Evolutionary conservation across 805 yeast genomes (phyloP), one percentile per base, ranked within the genome.

Genomic region (Candida ficus): DNA sequence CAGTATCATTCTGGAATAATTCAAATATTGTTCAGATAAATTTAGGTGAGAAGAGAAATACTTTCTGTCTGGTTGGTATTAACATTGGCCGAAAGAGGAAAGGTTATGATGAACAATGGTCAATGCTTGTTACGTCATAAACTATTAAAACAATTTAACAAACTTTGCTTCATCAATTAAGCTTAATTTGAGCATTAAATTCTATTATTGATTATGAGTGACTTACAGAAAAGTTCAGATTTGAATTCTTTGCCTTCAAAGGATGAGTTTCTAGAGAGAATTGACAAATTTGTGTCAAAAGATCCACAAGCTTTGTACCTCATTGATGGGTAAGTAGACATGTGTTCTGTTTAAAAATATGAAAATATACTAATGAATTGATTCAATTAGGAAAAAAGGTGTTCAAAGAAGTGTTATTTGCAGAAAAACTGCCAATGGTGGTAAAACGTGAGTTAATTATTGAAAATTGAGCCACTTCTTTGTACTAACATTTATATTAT

Each of bases 371-470:
- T 29, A 16, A 29, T 19, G 4, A 9, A 4, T 14, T 29, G 12
- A n/a, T n/a, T n/a, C n/a, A n/a, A n/a, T n/a, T 14, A 55, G 59
- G 5, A 27, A 43, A 4, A 54, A 51, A 29, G 43, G 39, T 2
- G 18, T 41, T 3, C 20, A 30, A 1, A 51, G 63, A 44, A 68
- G 76, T 48, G 66, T 70, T 28, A 71, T 73, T 29, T 73, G 78
- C 53, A 70, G 75, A 45, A 56, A 53, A 45, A 68, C 65, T 45
- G 64, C 53, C 10, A 48, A 53, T 26, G 74, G 73, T 8, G 74
- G 75, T 21, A 68, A 71, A 47, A 53, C 58, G 58, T 56, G 35
- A 46, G 60, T 52, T 33, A 5, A 12, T 21, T 32, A 14, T 6
- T 28, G n/a, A n/a, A n/a, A n/a, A n/a, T n/a, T n/a, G n/a, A n/a